Percentiles rank a stretch among this genome's conserved stretches.
phyloP scores from a whole-genome alignment of 768 basidiomycete species.

The Kwoniella sp. region DNA sequence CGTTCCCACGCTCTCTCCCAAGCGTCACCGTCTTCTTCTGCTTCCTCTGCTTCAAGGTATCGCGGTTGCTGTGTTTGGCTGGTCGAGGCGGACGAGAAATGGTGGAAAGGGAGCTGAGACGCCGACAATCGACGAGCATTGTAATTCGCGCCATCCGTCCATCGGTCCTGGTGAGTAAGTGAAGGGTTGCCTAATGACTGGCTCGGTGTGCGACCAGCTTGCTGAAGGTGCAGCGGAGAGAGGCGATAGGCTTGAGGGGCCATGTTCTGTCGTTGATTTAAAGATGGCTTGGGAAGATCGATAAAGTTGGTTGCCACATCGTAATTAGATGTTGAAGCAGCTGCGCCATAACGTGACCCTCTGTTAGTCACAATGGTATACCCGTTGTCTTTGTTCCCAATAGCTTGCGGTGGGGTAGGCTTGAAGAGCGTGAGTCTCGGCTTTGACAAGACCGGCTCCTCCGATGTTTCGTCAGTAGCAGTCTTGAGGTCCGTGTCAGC shows the following conservation, averaged over 20 bases:
- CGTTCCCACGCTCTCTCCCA: background rate
- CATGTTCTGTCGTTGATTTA: background rate
- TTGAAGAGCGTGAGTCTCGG: slow-evolving; percentile 1
- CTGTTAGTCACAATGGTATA: background rate
- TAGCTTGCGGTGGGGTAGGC: background rate
- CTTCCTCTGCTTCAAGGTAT: background rate
- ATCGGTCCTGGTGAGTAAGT: too few species aligned
- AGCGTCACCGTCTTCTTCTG: background rate
- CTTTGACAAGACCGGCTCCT: background rate
- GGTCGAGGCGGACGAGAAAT: background rate
- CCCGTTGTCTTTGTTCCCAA: background rate
- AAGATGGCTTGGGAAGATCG: background rate
- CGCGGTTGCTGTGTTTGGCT: too few species aligned
- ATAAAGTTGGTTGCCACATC: background rate
- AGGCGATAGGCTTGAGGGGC: background rate
- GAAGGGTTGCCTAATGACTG: too few species aligned
- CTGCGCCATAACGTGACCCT: background rate
- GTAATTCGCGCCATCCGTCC: too few species aligned
- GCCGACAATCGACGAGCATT: too few species aligned
- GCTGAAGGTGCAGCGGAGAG: too few species aligned
- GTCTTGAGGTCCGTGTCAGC: background rate
- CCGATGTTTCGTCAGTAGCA: background rate
- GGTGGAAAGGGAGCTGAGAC: too few species aligned
- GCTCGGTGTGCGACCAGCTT: too few species aligned
- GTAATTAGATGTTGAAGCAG: background rate